A percentile compares a stretch with the other conserved stretches of the same genome.
Evolutionary conservation across 169 alveolate genomes (phyloP).

Genomic region (Eimeria praecox): DNA sequence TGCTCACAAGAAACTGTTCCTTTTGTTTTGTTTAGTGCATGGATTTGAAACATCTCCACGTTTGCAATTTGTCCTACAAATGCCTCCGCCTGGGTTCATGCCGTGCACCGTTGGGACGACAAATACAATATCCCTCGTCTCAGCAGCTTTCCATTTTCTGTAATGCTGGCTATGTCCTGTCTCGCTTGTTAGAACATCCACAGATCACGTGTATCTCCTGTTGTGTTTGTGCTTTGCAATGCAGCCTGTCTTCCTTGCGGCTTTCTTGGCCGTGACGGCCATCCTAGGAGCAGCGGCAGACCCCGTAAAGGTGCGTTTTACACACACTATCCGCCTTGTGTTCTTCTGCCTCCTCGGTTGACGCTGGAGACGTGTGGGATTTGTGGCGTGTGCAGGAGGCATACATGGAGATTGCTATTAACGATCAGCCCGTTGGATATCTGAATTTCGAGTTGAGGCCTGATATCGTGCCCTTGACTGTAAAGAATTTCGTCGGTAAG

Average conservation of each 20-base stretch:
- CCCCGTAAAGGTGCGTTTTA: conserved; percentile 34
- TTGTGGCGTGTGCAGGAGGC: conserved; percentile 82
- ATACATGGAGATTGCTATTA: conserved; percentile 92
- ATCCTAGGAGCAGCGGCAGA: conserved; percentile 31
- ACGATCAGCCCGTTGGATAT: conserved; percentile 90
- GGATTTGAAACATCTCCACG: background rate
- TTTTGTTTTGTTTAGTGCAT: background rate
- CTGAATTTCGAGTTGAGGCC: conserved; percentile 89
- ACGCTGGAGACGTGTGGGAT: background rate
- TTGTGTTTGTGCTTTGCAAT: background rate
- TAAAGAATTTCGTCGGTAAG: conserved; percentile 94
- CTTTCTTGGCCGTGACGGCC: conserved; percentile 21
- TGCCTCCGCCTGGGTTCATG: background rate
- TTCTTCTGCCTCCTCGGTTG: too few relatives aligned
- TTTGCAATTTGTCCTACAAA: background rate
- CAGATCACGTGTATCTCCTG: background rate
- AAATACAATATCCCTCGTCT: background rate
- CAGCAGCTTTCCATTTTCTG: background rate
- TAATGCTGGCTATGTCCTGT: too few relatives aligned
- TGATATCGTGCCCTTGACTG: conserved; percentile 96
- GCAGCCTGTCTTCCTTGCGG: conserved; percentile 38
- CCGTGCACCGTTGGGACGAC: background rate
- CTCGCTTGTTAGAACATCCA: background rate
- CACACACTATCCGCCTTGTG: background rate
- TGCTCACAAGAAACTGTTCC: background rate